Percentiles rank a stretch among this genome's conserved stretches.
Conservation (phyloP, 345 rosid species). For the Citrus maxima region DNA sequence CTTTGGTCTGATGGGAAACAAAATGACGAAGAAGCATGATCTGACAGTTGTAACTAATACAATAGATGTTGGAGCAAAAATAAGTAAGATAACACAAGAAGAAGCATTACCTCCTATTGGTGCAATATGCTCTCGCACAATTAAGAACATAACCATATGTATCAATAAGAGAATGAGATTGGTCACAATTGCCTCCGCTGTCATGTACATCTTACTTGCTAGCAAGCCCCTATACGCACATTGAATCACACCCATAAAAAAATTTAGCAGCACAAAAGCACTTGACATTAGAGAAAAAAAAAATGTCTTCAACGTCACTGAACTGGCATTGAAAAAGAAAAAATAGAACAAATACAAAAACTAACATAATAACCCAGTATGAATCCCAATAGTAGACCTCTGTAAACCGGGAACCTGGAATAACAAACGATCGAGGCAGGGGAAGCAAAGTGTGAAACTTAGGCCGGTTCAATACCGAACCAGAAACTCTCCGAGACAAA, state of each 20-base stretch:
- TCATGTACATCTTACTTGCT: conserved; percentile 74
- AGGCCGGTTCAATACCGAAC: conserved; percentile 42
- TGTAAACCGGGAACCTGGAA: conserved; percentile 85
- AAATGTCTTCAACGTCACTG: too few relatives aligned
- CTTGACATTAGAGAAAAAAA: too few relatives aligned
- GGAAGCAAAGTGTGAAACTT: conserved; percentile 75
- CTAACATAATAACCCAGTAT: conserved; percentile 85
- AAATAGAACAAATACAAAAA: not conserved
- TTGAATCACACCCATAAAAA: not conserved
- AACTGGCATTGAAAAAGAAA: too few relatives aligned
- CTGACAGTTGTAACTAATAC: not conserved
- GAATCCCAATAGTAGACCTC: conserved; percentile 99
- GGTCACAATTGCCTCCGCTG: conserved; percentile 67
- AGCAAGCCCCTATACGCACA: conserved; percentile 68
- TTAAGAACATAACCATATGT: conserved; percentile 72
- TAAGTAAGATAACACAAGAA: not conserved
- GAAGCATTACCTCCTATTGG: conserved; percentile 66
- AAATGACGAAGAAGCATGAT: not conserved
- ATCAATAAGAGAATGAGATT: conserved; percentile 68
- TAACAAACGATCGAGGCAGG: conserved; percentile 56
- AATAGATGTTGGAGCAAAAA: not conserved
- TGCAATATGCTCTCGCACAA: conserved; percentile 82
- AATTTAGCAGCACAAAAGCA: not conserved
- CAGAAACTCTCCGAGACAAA: conserved; percentile 57
- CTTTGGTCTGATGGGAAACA: not conserved